Base-by-base conservation (phyloP, 495 filamentous ascomycete genomes). In the Neurospora sp. region DNA sequence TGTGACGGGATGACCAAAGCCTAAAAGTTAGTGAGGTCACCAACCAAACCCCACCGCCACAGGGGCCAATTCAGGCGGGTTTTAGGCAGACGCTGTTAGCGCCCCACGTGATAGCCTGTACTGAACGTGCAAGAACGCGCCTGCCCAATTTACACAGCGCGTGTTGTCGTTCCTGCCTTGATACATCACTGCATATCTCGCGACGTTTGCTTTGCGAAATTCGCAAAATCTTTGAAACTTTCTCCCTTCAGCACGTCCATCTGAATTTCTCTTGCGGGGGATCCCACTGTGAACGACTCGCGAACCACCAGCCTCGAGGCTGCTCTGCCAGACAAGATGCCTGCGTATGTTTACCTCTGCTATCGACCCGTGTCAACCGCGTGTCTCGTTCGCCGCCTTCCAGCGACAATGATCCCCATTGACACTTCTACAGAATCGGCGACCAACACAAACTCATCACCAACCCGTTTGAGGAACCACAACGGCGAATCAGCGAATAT, bases 401-500 rank as follows among this genome's bases (percentile, higher is more conserved):
- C 8, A 20, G 38, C 8, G 14, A 8, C 9, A 4, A 8, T 18
- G 39, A 27, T 18, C 37, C 8, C 16, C 27, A 18, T 41, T 39
- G 27, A 69, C 35, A 20, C 41, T 73, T 27, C 31, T 75, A 73
- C 79, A 96, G 94, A 76, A 89, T 90, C 75, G 93, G 93, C 75
- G 93, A 94, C 80, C 93, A 96, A 83, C 91, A 96, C 84, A 82
- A 76, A 31, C 68, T 69, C 68, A 78, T 83, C 45, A 77, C 82
- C 70, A 97, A 97, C 76, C 93, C 94, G 22, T 97, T 94, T 78
- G 90, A 91, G 77, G 92, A 94, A 71, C 79, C 82, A 4, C 86
- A 86, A 78, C 88, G 86, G 37, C 88, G 87, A 10, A 87, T 96
- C 9, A 90, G 81, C 74, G 89, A 92, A 75, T 98, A 92, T 81